Conservation (phyloP, 257 asterid genomes). For the Forsythia suspensa region DNA sequence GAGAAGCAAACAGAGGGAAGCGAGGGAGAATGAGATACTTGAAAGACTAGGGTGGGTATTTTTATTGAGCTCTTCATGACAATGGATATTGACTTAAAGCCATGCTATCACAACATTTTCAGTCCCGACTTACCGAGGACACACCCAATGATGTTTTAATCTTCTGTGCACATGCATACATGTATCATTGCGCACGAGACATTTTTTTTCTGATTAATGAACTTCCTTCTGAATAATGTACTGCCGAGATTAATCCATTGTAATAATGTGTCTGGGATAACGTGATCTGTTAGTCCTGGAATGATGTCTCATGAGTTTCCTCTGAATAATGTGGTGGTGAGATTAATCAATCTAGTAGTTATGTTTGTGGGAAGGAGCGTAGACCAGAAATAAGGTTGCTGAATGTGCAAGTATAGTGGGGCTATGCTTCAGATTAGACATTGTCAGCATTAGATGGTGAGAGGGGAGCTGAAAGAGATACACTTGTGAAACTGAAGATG, state of each 20-base stretch:
- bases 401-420: not conserved
- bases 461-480: not conserved
- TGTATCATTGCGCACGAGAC: not conserved
- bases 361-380: not conserved
- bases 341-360: not conserved
- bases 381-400: not conserved
- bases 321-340: not conserved
- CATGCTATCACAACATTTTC: not conserved
- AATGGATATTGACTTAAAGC: not conserved
- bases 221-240: not conserved
- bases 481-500: not conserved
- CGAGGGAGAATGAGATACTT: not conserved
- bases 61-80: not conserved
- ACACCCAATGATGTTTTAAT: not conserved
- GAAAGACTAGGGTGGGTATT: not conserved
- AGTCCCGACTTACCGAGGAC: not conserved
- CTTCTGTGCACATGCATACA: not conserved
- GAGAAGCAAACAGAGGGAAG: not conserved
- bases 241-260: not conserved
- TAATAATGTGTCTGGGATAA: not conserved
- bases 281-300: not conserved
- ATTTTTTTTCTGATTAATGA: not conserved
- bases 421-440: not conserved
- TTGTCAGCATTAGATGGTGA: not conserved
- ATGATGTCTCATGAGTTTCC: not conserved